These are phyloP conservation scores for Talaromyces sp. DNA, from an alignment of 2,329 filamentous ascomycete species.

Conservation along the genomic window DNA sequence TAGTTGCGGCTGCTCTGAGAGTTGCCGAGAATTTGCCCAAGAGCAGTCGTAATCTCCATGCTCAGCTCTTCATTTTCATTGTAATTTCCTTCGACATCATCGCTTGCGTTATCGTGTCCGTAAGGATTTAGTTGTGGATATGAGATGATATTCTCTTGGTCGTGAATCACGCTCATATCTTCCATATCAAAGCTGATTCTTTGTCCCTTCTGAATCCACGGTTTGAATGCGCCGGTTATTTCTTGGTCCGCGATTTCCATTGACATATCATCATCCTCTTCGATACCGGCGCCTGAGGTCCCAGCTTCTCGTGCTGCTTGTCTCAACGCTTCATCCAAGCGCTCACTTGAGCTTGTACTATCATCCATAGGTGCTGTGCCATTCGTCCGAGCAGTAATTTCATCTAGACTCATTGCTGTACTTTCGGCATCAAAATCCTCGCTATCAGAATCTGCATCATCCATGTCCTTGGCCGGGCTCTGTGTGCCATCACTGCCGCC, in stretches of 20 bases:
- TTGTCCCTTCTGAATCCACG: constrained; percentile 46
- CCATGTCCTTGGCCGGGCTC: constrained; percentile 38
- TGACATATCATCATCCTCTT: constrained; percentile 66
- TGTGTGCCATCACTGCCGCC: constrained; percentile 42
- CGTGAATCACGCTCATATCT: constrained; percentile 40
- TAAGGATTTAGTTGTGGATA: constrained; percentile 24
- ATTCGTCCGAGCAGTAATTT: constrained; percentile 67
- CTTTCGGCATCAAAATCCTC: constrained; percentile 58
- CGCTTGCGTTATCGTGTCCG: not conserved
- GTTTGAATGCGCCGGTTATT: constrained; percentile 49
- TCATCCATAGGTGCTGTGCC: constrained; percentile 58
- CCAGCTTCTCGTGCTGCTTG: constrained; percentile 73
- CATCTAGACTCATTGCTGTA: constrained; percentile 79
- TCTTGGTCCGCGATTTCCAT: constrained; percentile 72
- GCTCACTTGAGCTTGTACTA: constrained; percentile 65
- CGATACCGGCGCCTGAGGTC: constrained; percentile 63
- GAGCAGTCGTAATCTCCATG: constrained; percentile 86
- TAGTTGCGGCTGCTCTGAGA: constrained; percentile 34
- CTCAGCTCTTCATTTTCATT: constrained; percentile 68
- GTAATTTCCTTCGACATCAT: constrained; percentile 37
- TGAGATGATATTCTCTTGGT: constrained; percentile 45
- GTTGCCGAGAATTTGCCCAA: constrained; percentile 71
- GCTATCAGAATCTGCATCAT: constrained; percentile 48
- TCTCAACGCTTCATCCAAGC: constrained; percentile 72
- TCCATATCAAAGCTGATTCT: constrained; percentile 43